Percentiles rank a stretch among this genome's conserved stretches.
phyloP scores from a whole-genome alignment of 192 early-diverging fungal species.

The Backusella mclennaniae region DNA sequence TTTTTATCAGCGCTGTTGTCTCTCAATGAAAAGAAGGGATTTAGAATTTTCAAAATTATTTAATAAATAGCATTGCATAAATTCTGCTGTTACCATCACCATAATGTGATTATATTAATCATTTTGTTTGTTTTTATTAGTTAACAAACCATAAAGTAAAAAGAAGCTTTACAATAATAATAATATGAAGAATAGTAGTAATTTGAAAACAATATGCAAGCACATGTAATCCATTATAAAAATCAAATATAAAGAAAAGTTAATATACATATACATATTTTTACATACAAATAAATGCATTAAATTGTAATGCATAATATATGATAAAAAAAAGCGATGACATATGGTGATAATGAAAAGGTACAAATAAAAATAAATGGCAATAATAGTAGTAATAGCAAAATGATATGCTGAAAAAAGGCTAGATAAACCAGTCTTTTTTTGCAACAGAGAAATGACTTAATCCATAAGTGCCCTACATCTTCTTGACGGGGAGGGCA shows the following conservation, averaged over 20 bases:
- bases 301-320: not conserved
- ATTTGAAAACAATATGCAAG: not conserved
- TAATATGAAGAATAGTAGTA: no score
- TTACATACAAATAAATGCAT: not conserved
- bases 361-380: not conserved
- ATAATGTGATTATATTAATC: no score
- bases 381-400: not conserved
- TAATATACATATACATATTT: constrained; percentile 5
- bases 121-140: no score
- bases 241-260: not conserved
- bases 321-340: not conserved
- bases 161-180: no score
- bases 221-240: not conserved
- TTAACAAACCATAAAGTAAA: no score
- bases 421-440: not conserved
- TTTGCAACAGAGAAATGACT: not conserved
- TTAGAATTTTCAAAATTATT: no score
- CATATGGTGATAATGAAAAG: not conserved
- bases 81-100: no score
- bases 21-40: no score
- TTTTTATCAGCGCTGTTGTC: no score
- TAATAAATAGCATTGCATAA: no score
- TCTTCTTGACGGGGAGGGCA: not conserved
- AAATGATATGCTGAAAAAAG: not conserved
- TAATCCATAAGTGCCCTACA: not conserved